phyloP scores from a whole-genome alignment of 2,329 filamentous ascomycete species.

The Trichoderma oligosporum region DNA sequence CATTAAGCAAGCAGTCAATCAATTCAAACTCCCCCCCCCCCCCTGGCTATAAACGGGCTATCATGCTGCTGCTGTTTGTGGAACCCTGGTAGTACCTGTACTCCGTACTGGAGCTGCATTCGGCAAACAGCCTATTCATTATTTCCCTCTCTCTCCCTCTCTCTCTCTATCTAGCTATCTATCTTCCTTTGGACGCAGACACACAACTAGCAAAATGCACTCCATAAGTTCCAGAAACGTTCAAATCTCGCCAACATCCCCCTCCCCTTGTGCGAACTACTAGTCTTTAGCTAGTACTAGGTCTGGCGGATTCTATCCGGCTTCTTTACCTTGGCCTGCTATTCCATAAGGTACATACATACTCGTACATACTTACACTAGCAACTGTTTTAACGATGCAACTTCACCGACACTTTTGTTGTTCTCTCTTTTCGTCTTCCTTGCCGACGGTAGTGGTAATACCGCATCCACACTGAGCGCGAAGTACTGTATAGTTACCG shows the following conservation, averaged over 20 bases:
- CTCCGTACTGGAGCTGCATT: no score
- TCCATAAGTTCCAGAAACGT: conserved; percentile 6
- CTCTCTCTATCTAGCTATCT: no score
- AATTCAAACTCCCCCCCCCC: background rate
- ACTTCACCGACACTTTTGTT: conserved; percentile 11
- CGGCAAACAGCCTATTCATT: background rate
- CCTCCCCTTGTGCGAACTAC: background rate
- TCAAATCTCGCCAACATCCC: background rate
- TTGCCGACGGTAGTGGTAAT: background rate
- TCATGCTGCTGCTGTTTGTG: conserved; percentile 1
- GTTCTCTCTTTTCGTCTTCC: background rate
- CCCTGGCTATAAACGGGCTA: conserved; percentile 14
- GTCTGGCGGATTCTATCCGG: conserved; percentile 11
- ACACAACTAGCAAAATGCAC: background rate
- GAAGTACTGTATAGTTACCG: no score
- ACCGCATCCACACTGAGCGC: background rate
- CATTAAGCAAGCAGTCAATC: background rate
- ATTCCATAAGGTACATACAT: no score
- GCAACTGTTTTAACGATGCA: background rate
- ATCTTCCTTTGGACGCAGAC: no score
- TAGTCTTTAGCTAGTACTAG: background rate
- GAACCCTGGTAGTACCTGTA: no score
- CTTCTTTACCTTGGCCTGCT: no score
- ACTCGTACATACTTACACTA: no score
- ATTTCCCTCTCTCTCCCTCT: background rate